Conservation (phyloP, 2,329 filamentous ascomycete genomes). For the Aschersonia sp. region DNA sequence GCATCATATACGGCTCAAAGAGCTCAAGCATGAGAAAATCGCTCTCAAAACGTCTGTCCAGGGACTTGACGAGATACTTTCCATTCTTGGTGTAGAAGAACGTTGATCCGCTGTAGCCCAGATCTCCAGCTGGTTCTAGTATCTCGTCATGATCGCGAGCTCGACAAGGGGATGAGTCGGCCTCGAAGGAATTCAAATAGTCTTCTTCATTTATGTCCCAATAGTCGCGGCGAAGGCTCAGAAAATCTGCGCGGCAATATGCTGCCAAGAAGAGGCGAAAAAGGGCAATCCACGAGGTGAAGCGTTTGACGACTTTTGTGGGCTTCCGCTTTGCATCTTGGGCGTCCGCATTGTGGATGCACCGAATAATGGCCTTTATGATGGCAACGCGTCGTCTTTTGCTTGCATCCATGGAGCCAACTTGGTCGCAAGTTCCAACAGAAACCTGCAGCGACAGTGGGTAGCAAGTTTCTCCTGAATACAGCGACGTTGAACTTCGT, state of each 20-base stretch:
- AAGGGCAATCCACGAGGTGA: background rate
- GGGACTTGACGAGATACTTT: slow-evolving; percentile 57
- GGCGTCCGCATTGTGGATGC: background rate
- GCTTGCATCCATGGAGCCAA: background rate
- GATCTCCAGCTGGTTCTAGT: slow-evolving; percentile 40
- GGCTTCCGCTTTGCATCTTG: background rate
- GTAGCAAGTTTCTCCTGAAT: no score
- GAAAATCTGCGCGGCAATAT: slow-evolving; percentile 1
- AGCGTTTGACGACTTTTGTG: background rate
- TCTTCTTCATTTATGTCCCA: slow-evolving; percentile 1
- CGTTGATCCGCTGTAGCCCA: slow-evolving; percentile 63
- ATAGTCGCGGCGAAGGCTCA: slow-evolving; percentile 1
- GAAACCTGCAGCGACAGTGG: no score
- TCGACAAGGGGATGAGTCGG: background rate
- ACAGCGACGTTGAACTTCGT: no score
- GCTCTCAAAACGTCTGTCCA: slow-evolving; percentile 56
- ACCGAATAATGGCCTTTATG: background rate
- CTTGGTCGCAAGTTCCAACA: no score
- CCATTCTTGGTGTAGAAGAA: slow-evolving; percentile 54
- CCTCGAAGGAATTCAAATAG: background rate
- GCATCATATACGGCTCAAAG: slow-evolving; percentile 45
- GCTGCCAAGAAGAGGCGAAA: background rate
- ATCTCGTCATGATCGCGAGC: slow-evolving; percentile 13
- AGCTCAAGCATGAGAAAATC: slow-evolving; percentile 54
- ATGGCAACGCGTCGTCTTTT: background rate